These are phyloP conservation scores for Ogataea pilisensis DNA, from an alignment of 805 yeast genomes.

Conservation along the genomic window DNA sequence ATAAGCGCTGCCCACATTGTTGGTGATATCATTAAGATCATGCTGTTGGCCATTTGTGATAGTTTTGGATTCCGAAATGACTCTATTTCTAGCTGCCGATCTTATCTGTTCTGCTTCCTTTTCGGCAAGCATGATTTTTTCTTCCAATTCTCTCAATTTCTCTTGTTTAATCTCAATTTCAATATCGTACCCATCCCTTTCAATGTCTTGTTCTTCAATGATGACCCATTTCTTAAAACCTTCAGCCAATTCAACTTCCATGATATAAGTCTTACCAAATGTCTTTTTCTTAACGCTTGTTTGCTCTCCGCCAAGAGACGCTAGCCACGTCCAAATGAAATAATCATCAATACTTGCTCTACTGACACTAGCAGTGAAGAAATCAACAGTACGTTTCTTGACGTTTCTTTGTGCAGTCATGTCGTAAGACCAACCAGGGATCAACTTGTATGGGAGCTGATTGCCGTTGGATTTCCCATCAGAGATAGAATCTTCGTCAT, in stretches of 20 bases:
- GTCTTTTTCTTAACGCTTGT: constrained; percentile 56
- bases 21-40: constrained; percentile 15
- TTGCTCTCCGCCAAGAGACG: constrained; percentile 71
- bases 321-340: constrained; percentile 89
- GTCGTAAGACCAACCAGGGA: constrained; percentile 34
- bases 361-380: constrained; percentile 44
- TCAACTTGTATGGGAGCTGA: constrained; percentile 25
- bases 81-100: constrained; percentile 13
- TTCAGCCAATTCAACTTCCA: constrained; percentile 75
- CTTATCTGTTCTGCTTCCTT: constrained; percentile 21
- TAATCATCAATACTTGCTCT: constrained; percentile 79
- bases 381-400: constrained; percentile 24
- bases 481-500: constrained; percentile 33
- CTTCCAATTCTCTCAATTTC: constrained; percentile 27
- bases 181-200: constrained; percentile 32
- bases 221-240: constrained; percentile 76
- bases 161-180: constrained; percentile 33
- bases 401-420: constrained; percentile 25
- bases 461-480: constrained; percentile 33
- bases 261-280: constrained; percentile 78
- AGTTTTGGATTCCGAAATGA: constrained; percentile 6
- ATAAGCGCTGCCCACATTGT: constrained; percentile 1
- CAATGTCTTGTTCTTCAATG: constrained; percentile 60
- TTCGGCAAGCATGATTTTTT: constrained; percentile 26
- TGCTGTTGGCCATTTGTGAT: background rate